Evolutionary conservation across 2,329 filamentous ascomycete genomes (phyloP).

Genomic region (Leptographium galeiforme): DNA sequence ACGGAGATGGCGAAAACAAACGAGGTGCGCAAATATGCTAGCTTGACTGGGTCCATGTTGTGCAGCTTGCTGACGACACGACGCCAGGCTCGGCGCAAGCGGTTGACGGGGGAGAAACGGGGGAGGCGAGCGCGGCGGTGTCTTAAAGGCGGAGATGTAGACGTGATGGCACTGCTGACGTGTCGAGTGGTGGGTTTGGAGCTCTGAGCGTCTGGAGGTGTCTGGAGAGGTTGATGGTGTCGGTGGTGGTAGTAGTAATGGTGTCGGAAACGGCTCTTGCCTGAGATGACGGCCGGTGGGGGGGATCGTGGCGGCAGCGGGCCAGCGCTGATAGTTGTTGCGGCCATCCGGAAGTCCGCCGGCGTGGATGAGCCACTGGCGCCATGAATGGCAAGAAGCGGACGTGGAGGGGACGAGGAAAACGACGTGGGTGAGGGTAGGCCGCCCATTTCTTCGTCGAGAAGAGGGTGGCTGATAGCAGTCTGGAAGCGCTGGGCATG

Average conservation of each 20-base stretch:
- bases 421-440: neutral
- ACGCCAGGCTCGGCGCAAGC: conserved; percentile 4
- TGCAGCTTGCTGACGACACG: conserved; percentile 21
- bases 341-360: conserved; percentile 1
- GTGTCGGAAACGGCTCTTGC: neutral
- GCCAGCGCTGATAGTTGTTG: conserved; percentile 6
- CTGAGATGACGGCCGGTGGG: neutral
- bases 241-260: neutral
- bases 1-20: conserved; percentile 49
- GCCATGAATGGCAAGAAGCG: conserved; percentile 1
- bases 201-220: neutral
- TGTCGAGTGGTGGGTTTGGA: neutral
- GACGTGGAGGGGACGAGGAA: neutral
- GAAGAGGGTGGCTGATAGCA: neutral
- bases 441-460: neutral
- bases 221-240: neutral
- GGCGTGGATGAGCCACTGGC: neutral
- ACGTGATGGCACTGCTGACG: neutral
- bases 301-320: neutral
- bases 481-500: conserved; percentile 10
- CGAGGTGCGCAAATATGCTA: conserved; percentile 46
- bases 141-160: neutral
- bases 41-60: conserved; percentile 42
- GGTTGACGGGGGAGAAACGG: neutral
- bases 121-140: neutral